Percentiles rank a stretch among this genome's conserved stretches.
These are phyloP conservation scores for Postia placenta DNA, from an alignment of 768 basidiomycete genomes.

Conservation along the genomic window DNA sequence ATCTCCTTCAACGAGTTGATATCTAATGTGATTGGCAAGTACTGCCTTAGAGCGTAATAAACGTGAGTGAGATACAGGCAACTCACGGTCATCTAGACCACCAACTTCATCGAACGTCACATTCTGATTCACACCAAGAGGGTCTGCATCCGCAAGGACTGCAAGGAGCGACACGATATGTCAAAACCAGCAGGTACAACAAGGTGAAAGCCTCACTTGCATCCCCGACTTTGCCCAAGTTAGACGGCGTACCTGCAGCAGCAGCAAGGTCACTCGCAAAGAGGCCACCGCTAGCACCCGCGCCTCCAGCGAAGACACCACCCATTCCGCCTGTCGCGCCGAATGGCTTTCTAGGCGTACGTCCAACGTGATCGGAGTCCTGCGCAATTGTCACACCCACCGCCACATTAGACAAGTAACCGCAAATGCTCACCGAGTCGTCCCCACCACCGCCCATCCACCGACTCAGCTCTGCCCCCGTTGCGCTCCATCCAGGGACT, in stretches of 20 bases:
- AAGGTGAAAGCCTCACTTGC: slow-evolving; percentile 42
- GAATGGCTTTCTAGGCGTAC: slow-evolving; percentile 66
- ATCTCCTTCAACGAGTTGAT: slow-evolving; percentile 98
- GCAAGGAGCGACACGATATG: slow-evolving; percentile 12
- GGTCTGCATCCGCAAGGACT: slow-evolving; percentile 94
- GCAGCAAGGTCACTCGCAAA: slow-evolving; percentile 56
- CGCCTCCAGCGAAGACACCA: slow-evolving; percentile 45
- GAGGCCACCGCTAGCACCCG: slow-evolving; percentile 45
- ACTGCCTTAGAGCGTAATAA: no score
- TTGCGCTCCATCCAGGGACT: slow-evolving; percentile 72
- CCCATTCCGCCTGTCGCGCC: slow-evolving; percentile 41
- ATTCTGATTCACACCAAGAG: slow-evolving; percentile 86
- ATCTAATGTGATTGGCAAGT: no score
- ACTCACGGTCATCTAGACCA: slow-evolving; percentile 87
- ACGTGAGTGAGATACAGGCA: no score
- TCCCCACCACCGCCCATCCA: slow-evolving; percentile 73
- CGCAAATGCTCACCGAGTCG: slow-evolving; percentile 46
- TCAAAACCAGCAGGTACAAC: slow-evolving; percentile 11
- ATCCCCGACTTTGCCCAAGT: slow-evolving; percentile 80
- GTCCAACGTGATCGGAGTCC: slow-evolving; percentile 68
- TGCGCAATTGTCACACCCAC: slow-evolving; percentile 23
- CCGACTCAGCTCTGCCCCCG: slow-evolving; percentile 67
- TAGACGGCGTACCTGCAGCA: slow-evolving; percentile 75
- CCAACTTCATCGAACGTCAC: slow-evolving; percentile 97
- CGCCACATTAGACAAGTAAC: background rate